phyloP scores from a whole-genome alignment of 495 filamentous ascomycete species.

The Penicillium silybi region DNA sequence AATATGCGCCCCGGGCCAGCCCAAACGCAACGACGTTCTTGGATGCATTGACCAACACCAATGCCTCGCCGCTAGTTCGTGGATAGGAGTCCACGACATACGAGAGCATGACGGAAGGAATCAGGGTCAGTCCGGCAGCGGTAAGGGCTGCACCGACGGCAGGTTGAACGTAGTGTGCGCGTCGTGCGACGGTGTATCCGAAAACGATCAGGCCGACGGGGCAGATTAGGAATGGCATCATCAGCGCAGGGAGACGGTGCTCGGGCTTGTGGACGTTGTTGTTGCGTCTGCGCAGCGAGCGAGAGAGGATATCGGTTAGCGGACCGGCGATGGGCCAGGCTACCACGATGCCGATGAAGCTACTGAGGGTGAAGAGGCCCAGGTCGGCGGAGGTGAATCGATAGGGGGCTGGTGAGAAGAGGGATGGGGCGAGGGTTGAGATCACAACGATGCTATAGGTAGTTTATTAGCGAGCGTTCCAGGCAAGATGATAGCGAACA shows the following conservation, averaged over 20 bases:
- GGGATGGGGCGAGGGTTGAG: conserved; percentile 21
- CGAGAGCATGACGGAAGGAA: conserved; percentile 32
- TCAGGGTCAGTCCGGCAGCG: conserved; percentile 22
- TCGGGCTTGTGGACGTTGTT: conserved; percentile 27
- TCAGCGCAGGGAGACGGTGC: conserved; percentile 27
- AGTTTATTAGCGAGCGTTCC: not conserved
- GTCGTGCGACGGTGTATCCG: conserved; percentile 20
- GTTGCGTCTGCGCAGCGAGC: conserved; percentile 26
- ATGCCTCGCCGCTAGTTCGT: conserved; percentile 23
- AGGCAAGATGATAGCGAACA: not conserved
- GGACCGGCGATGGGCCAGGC: conserved; percentile 31
- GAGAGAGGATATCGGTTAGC: conserved; percentile 28
- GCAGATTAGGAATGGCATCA: conserved; percentile 27
- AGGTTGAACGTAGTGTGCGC: conserved; percentile 18
- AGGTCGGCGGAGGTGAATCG: conserved; percentile 24
- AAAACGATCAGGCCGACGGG: conserved; percentile 29
- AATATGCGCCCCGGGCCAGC: conserved; percentile 19
- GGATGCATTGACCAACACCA: conserved; percentile 34
- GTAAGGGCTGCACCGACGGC: conserved; percentile 26
- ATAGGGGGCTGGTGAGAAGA: conserved; percentile 29
- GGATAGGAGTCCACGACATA: conserved; percentile 32
- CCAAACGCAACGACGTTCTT: conserved; percentile 43
- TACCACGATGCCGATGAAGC: conserved; percentile 28
- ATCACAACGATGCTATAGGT: conserved; percentile 21
- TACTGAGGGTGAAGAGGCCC: conserved; percentile 28